Conservation (phyloP, 352 stramenopile genomes). For the Phytopythium montanum region DNA sequence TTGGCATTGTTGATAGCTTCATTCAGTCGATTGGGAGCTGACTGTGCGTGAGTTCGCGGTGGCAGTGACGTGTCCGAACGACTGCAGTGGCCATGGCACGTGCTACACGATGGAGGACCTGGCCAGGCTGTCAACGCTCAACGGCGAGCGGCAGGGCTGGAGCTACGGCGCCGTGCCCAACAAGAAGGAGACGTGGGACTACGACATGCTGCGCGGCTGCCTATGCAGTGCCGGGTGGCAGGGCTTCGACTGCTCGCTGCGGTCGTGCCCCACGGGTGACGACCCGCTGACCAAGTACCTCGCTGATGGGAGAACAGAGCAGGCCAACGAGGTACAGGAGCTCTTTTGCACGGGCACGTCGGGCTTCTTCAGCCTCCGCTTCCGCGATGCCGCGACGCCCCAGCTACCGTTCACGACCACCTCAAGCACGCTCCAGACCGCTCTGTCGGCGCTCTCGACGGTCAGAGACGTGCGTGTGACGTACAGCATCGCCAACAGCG, state of each 20-base stretch:
- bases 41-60: neutral
- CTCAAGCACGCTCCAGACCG: conserved; percentile 17
- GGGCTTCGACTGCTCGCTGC: conserved; percentile 84
- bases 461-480: conserved; percentile 45
- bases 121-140: conserved; percentile 39
- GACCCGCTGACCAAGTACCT: conserved; percentile 71
- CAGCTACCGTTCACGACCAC: conserved; percentile 48
- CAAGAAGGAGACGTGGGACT: conserved; percentile 89
- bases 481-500: conserved; percentile 27
- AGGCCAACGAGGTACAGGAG: conserved; percentile 82
- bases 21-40: neutral
- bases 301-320: conserved; percentile 15
- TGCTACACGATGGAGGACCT: conserved; percentile 84
- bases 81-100: conserved; percentile 78
- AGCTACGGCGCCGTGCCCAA: conserved; percentile 70
- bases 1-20: neutral
- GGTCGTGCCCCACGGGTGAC: conserved; percentile 89
- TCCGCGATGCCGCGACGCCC: conserved; percentile 60
- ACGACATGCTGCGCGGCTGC: conserved; percentile 83
- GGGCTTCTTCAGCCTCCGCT: conserved; percentile 67
- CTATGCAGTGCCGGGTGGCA: conserved; percentile 85
- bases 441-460: conserved; percentile 39
- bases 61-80: conserved; percentile 52
- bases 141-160: conserved; percentile 52
- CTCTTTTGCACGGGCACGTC: conserved; percentile 58